Evolutionary conservation across 2,329 filamentous ascomycete species (phyloP), one percentile per base, ranked within the genome.

Genomic region (Cladophialophora carrionii): DNA sequence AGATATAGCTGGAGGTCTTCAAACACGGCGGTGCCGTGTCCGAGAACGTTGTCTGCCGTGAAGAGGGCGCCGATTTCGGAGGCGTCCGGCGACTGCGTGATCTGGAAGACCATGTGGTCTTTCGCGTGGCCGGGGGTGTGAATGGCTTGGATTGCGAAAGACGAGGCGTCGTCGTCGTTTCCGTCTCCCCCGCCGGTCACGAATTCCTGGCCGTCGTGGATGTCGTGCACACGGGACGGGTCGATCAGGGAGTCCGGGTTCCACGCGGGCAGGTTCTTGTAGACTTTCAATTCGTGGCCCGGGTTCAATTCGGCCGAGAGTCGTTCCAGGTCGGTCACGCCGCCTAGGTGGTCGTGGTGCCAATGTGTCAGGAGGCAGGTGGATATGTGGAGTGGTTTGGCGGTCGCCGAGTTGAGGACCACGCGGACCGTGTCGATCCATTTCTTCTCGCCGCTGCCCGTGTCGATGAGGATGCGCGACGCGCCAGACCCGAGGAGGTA

Each of bases 31-130:
- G 91, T 96, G 12, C 92, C 92, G 66, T 96, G 90, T 0, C 92
- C 92, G 1, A 96, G 83, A 1, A 96, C 89, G 74, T 94, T 96
- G 77, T 96, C 92, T 6, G 89, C 92, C 0, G 92, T 96, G 76
- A 96, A 95, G 79, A 96, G 87, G 48, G 90, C 88, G 71, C 91
- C 84, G 73, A 96, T 84, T 71, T 96, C 90, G 6, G 48, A 51
- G 14, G 68, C 48, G 62, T 71, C 70, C 0, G 67, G 54, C 4
- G 69, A 71, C 48, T 60, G 53, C 53, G 88, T 84, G 4, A 96
- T 78, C 4, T 92, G 76, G 70, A 96, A 88, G 20, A 84, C 86
- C 83, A 93, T 89, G 75, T 97, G 94, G 73, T 97, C 93, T 2
- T 80, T 80, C 0, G 93, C 90, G 75, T 97, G 93, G 0, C 94